Percentiles rank a stretch among this genome's conserved stretches.
phyloP scores from a whole-genome alignment of 2,329 filamentous ascomycete genomes.

The Penicillium aurantiogriseum region DNA sequence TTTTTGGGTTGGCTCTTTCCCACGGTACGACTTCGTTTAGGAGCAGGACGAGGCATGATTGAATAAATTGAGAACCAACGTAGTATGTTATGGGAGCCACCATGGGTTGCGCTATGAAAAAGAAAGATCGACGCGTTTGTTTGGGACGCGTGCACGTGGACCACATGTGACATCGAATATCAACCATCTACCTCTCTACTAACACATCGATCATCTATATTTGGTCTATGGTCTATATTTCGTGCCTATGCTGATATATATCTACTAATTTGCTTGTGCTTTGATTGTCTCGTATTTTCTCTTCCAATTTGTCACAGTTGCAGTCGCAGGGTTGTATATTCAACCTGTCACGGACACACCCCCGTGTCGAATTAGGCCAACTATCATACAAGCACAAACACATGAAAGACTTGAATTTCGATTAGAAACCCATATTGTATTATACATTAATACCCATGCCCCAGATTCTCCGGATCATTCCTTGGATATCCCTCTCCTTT shows the following conservation, averaged over 20 bases:
- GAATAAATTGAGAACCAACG: neutral
- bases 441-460: neutral
- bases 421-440: neutral
- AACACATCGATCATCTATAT: no score
- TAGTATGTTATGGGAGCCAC: neutral
- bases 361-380: neutral
- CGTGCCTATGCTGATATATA: neutral
- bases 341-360: neutral
- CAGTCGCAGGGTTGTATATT: neutral
- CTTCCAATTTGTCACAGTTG: neutral
- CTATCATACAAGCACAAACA: neutral
- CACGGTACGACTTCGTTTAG: slow-evolving; percentile 21
- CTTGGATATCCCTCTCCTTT: neutral
- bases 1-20: slow-evolving; percentile 11
- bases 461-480: neutral
- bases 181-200: no score
- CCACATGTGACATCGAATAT: slow-evolving; percentile 4
- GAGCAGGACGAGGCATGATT: slow-evolving; percentile 24
- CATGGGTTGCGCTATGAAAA: neutral
- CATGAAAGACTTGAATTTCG: neutral
- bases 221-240: neutral
- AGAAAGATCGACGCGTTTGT: slow-evolving; percentile 12
- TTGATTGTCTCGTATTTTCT: neutral
- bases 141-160: slow-evolving; percentile 21
- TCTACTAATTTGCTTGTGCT: neutral